Evolutionary conservation across 2,329 filamentous ascomycete species (phyloP).

Genomic region (Paecilomyces sp.): DNA sequence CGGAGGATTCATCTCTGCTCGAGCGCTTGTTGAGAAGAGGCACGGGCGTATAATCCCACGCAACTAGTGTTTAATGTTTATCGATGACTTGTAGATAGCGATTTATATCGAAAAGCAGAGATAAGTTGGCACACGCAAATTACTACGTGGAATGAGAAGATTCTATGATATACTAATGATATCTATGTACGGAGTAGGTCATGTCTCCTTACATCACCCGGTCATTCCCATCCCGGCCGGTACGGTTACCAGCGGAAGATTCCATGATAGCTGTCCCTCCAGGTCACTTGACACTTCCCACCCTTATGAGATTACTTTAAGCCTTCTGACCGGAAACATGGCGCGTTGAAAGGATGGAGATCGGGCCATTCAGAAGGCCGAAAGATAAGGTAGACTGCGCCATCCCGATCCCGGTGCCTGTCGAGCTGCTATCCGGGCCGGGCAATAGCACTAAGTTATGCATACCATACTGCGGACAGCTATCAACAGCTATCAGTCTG

Average conservation of each 20-base stretch:
- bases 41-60: not conserved
- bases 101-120: not conserved
- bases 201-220: not conserved
- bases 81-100: not conserved
- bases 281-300: not conserved
- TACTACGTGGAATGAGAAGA: not conserved
- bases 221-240: not conserved
- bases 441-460: not conserved
- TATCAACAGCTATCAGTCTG: not conserved
- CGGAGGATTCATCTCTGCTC: slow-evolving; percentile 20
- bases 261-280: not conserved
- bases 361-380: not conserved
- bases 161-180: not conserved
- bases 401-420: not conserved
- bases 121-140: not conserved
- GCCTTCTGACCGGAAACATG: not conserved
- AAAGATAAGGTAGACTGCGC: not conserved
- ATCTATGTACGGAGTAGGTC: not conserved
- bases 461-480: not conserved
- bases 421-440: not conserved
- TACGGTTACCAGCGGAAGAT: not conserved
- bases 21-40: not conserved
- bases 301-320: not conserved
- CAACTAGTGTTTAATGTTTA: not conserved
- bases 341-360: not conserved